These are phyloP conservation scores for Bipolaris sorokiniana DNA, from an alignment of 2,329 filamentous ascomycete species.

Conservation along the genomic window DNA sequence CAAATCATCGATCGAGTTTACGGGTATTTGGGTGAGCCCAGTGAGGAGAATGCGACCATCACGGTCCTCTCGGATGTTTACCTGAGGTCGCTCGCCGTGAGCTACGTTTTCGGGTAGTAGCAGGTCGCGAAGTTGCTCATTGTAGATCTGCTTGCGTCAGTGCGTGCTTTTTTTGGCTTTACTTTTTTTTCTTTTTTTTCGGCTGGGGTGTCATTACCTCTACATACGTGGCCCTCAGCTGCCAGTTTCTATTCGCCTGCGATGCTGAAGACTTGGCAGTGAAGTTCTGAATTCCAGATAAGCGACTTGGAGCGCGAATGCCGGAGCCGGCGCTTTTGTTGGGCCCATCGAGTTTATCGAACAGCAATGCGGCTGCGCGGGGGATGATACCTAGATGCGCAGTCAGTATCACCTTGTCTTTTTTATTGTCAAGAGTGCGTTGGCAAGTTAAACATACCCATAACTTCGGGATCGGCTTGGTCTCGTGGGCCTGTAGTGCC, in stretches of 20 bases:
- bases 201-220: slow-evolving; percentile 53
- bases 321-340: slow-evolving; percentile 71
- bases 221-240: slow-evolving; percentile 90
- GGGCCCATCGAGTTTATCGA: slow-evolving; percentile 79
- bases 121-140: slow-evolving; percentile 91
- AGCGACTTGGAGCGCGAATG: slow-evolving; percentile 70
- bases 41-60: slow-evolving; percentile 95
- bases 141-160: slow-evolving; percentile 76
- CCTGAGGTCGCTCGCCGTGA: slow-evolving; percentile 71
- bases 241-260: slow-evolving; percentile 77
- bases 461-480: slow-evolving; percentile 70
- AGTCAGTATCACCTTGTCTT: slow-evolving; percentile 20
- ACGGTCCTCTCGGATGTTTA: slow-evolving; percentile 92
- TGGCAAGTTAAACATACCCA: slow-evolving; percentile 68
- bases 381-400: slow-evolving; percentile 85
- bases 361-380: slow-evolving; percentile 82
- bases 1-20: slow-evolving; percentile 91
- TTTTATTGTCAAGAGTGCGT: background rate
- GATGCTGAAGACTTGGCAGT: slow-evolving; percentile 50
- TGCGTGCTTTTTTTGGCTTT: background rate
- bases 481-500: slow-evolving; percentile 87
- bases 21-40: slow-evolving; percentile 82
- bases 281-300: slow-evolving; percentile 64
- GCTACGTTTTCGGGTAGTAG: slow-evolving; percentile 78
- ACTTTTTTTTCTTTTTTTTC: slow-evolving; percentile 1